A percentile compares a stretch with the other conserved stretches of the same genome.
phyloP scores from a whole-genome alignment of 768 basidiomycete genomes.

The Infundibulicybe gibba region DNA sequence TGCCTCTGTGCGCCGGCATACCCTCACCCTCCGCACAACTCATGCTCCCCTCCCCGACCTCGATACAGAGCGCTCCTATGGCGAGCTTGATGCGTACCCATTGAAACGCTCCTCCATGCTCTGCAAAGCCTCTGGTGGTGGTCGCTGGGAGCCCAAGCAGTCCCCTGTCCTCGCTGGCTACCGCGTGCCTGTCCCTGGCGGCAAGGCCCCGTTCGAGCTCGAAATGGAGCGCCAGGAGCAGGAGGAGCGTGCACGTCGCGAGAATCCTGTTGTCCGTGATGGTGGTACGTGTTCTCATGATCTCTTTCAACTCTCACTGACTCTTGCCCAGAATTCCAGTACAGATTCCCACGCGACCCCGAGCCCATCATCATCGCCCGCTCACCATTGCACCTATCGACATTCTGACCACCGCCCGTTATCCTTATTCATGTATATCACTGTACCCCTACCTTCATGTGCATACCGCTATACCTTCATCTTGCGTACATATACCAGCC shows the following conservation, averaged over 20 bases:
- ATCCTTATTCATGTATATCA: slow-evolving; percentile 52
- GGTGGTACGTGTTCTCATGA: slow-evolving; percentile 27
- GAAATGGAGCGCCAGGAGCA: slow-evolving; percentile 67
- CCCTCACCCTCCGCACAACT: slow-evolving; percentile 23
- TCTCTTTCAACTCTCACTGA: neutral
- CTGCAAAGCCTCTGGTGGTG: slow-evolving; percentile 78
- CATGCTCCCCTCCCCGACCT: slow-evolving; percentile 34
- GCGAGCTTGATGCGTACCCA: slow-evolving; percentile 74
- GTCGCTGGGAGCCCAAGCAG: slow-evolving; percentile 74
- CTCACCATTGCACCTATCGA: slow-evolving; percentile 53
- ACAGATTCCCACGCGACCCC: slow-evolving; percentile 50
- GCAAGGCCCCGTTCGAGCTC: slow-evolving; percentile 64
- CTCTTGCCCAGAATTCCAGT: slow-evolving; percentile 53
- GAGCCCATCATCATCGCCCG: slow-evolving; percentile 39
- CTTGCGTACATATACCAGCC: slow-evolving; percentile 1
- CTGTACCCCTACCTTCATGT: neutral
- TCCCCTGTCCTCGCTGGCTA: slow-evolving; percentile 39
- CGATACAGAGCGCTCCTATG: slow-evolving; percentile 48
- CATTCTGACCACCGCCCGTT: slow-evolving; percentile 43
- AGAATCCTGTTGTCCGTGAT: slow-evolving; percentile 65
- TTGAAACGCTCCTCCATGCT: slow-evolving; percentile 60
- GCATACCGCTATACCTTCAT: slow-evolving; percentile 15
- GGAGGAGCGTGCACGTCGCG: slow-evolving; percentile 40
- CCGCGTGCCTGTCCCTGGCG: slow-evolving; percentile 60
- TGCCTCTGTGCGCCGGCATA: slow-evolving; percentile 29